Evolutionary conservation across 1,139 yeast genomes (phyloP).

Genomic region (Nakaseomyces sp.): DNA sequence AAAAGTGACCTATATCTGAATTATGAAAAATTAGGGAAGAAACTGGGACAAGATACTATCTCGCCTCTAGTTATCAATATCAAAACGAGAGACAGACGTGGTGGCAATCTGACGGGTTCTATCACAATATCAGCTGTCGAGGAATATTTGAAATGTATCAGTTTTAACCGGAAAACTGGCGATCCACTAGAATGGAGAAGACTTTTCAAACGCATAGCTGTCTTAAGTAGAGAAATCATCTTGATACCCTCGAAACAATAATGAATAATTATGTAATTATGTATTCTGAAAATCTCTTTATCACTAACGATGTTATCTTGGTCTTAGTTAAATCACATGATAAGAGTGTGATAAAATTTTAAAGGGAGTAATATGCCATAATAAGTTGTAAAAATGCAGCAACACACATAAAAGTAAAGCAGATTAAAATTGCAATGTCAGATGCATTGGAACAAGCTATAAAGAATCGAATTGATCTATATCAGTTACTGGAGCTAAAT

Average conservation of each 20-base stretch:
- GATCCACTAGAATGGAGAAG: constrained; percentile 66
- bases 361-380: no score
- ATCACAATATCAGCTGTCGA: constrained; percentile 37
- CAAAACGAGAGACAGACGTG: constrained; percentile 40
- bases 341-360: not conserved
- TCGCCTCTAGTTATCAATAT: constrained; percentile 36
- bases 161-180: constrained; percentile 45
- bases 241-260: not conserved
- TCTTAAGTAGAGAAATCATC: constrained; percentile 41
- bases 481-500: constrained; percentile 16
- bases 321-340: not conserved
- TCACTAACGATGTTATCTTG: no score
- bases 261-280: no score
- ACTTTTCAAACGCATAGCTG: constrained; percentile 45
- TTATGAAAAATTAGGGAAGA: constrained; percentile 15
- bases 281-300: no score
- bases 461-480: constrained; percentile 13
- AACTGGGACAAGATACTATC: constrained; percentile 15
- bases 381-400: no score
- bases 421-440: not conserved
- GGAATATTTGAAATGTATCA: constrained; percentile 37
- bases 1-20: constrained; percentile 18
- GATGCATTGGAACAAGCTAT: constrained; percentile 1
- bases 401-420: no score
- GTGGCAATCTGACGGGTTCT: constrained; percentile 40